Evolutionary conservation across 345 rosid species (phyloP).

Genomic region (Camelina sativa): DNA sequence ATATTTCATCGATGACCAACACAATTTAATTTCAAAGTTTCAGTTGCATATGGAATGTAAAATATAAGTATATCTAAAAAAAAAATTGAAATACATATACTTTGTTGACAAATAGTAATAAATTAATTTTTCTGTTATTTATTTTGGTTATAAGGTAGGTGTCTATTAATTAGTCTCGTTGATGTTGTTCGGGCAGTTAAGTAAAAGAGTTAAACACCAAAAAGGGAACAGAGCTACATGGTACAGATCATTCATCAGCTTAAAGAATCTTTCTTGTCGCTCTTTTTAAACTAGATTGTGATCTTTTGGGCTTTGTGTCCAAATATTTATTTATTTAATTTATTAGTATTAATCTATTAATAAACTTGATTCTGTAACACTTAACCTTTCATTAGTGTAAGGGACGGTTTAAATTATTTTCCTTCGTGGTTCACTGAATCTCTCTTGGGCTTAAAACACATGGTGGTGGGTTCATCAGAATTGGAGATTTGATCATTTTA

Average conservation of each 20-base stretch:
- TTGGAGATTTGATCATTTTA: constrained; percentile 10
- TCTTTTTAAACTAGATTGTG: constrained; percentile 46
- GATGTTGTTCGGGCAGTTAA: constrained; percentile 37
- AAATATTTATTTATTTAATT: constrained; percentile 20
- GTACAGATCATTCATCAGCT: constrained; percentile 45
- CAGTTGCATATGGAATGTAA: constrained; percentile 6
- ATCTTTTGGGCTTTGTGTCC: constrained; percentile 49
- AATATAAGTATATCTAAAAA: neutral
- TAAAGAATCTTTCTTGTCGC: constrained; percentile 46
- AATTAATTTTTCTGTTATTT: neutral
- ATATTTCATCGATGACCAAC: neutral
- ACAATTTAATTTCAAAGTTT: neutral
- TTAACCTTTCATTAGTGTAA: constrained; percentile 48
- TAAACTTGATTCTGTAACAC: constrained; percentile 29
- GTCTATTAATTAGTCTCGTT: neutral
- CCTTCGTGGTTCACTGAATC: constrained; percentile 45
- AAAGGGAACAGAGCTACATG: constrained; percentile 47
- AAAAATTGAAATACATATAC: constrained; percentile 10
- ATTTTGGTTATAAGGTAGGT: neutral
- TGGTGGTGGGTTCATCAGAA: constrained; percentile 39
- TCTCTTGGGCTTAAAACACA: constrained; percentile 39
- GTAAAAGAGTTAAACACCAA: constrained; percentile 33
- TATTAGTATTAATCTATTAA: constrained; percentile 5
- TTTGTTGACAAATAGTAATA: neutral
- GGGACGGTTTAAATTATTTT: constrained; percentile 34